Evolutionary conservation across 257 asterid species (phyloP).

Genomic region (Nicotiana sylvestris): DNA sequence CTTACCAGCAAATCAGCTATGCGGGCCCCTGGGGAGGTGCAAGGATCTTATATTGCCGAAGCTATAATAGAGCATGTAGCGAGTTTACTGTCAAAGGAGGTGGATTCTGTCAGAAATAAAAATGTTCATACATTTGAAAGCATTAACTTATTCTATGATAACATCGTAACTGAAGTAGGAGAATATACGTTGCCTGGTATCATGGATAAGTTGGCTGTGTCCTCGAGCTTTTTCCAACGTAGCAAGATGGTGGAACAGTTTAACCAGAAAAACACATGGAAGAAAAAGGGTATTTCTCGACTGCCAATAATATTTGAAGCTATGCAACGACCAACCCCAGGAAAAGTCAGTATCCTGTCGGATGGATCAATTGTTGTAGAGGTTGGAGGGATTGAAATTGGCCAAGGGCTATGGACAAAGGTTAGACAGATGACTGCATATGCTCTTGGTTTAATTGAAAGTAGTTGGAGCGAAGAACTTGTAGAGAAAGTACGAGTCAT

Average conservation of each 20-base stretch:
- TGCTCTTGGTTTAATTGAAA: conserved; percentile 43
- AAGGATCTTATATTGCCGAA: conserved; percentile 68
- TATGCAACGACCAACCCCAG: conserved; percentile 38
- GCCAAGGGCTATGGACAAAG: conserved; percentile 84
- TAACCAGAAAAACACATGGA: conserved; percentile 41
- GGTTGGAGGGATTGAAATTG: conserved; percentile 76
- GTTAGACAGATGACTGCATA: conserved; percentile 64
- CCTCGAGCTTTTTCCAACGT: conserved; percentile 40
- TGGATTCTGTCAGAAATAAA: conserved; percentile 39
- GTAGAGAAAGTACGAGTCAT: conserved; percentile 63
- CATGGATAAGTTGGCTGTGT: conserved; percentile 53
- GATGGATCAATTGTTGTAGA: conserved; percentile 74
- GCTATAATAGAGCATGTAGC: conserved; percentile 63
- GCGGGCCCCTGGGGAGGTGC: conserved; percentile 83
- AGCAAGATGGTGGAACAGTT: conserved; percentile 28
- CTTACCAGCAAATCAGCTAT: conserved; percentile 56
- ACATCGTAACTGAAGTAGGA: conserved; percentile 25
- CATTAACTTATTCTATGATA: conserved; percentile 37
- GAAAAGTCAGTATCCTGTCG: conserved; percentile 62
- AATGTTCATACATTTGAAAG: conserved; percentile 63
- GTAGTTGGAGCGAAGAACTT: conserved; percentile 43
- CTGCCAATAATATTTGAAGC: conserved; percentile 47
- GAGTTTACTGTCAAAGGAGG: conserved; percentile 40
- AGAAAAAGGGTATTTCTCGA: conserved; percentile 67
- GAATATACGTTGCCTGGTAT: conserved; percentile 54